Percentiles rank a stretch among this genome's conserved stretches.
Conservation (phyloP, 306 rosid species). For the Hippophae rhamnoides region DNA sequence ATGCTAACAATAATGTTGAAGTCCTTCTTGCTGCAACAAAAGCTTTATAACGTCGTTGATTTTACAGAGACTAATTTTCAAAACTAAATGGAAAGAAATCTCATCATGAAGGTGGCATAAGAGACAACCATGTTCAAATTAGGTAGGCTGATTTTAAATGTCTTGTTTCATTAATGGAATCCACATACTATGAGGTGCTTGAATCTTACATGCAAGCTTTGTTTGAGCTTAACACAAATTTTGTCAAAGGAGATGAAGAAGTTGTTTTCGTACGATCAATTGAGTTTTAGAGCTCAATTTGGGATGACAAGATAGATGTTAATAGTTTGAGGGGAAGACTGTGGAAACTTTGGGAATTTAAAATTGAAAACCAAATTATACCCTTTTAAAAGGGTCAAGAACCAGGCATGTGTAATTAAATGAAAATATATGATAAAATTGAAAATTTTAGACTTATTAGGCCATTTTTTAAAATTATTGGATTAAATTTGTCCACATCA, state of each 20-base stretch:
- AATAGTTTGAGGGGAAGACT: constrained; percentile 19
- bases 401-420: too few relatives aligned
- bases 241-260: constrained; percentile 27
- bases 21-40: constrained; percentile 31
- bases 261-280: constrained; percentile 28
- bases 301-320: constrained; percentile 27
- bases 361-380: too few relatives aligned
- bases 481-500: too few relatives aligned
- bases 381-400: too few relatives aligned
- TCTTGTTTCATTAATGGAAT: constrained; percentile 26
- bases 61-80: constrained; percentile 29
- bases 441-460: too few relatives aligned
- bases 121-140: constrained; percentile 24
- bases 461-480: too few relatives aligned
- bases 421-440: too few relatives aligned
- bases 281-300: constrained; percentile 34
- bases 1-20: constrained; percentile 20
- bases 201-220: constrained; percentile 28
- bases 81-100: constrained; percentile 27
- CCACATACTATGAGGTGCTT: constrained; percentile 27
- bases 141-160: constrained; percentile 34
- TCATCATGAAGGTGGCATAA: constrained; percentile 27
- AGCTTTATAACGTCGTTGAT: constrained; percentile 27
- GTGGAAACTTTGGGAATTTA: constrained; percentile 12
- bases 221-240: constrained; percentile 28